Evolutionary conservation across 257 asterid species (phyloP).

Genomic region (Avicennia marina): DNA sequence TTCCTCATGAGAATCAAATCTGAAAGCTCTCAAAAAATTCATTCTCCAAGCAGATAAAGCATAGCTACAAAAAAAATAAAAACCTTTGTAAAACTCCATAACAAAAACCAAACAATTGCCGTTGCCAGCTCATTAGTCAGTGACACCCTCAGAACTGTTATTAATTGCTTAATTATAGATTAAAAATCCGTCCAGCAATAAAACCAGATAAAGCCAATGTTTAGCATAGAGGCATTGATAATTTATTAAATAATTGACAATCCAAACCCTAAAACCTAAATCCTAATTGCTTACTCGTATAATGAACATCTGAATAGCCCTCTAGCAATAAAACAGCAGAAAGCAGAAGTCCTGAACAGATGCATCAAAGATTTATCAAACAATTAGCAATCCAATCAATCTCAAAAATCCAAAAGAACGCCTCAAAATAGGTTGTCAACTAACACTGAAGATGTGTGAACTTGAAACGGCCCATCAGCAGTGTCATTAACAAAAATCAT

Average conservation of each 20-base stretch:
- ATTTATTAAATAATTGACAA: too few species aligned
- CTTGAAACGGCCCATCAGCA: slow-evolving; percentile 1
- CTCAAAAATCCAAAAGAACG: neutral
- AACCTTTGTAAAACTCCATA: neutral
- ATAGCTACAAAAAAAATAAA: slow-evolving; percentile 1
- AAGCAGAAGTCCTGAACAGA: neutral
- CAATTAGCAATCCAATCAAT: neutral
- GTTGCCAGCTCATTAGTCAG: slow-evolving; percentile 10
- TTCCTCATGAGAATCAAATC: neutral
- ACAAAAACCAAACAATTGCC: neutral
- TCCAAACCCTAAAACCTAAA: too few species aligned
- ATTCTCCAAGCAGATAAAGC: slow-evolving; percentile 1
- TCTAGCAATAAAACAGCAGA: neutral
- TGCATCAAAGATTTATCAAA: neutral
- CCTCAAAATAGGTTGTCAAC: neutral
- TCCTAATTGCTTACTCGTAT: neutral
- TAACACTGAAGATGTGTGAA: neutral
- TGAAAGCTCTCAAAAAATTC: slow-evolving; percentile 1
- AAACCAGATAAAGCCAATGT: too few species aligned
- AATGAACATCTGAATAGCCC: too few species aligned
- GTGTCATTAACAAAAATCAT: slow-evolving; percentile 9
- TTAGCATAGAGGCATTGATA: too few species aligned
- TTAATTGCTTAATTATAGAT: neutral
- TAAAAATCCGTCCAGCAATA: neutral
- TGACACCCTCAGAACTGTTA: slow-evolving; percentile 7